Conservation (phyloP, 2,329 filamentous ascomycete genomes). For the Calycina marina region DNA sequence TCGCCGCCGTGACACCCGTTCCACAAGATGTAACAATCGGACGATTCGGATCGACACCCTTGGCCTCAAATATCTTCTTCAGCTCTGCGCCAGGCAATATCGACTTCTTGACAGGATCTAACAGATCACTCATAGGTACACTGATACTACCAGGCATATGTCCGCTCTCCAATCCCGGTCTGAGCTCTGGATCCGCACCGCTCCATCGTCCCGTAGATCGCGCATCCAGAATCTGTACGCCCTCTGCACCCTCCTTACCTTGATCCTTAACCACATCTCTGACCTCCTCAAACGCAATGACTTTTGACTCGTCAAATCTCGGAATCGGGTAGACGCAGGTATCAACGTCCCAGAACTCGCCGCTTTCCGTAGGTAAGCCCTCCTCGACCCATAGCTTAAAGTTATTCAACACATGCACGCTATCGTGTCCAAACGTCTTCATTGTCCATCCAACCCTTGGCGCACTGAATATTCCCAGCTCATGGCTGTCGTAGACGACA, state of each 20-base stretch:
- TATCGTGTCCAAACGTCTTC: slow-evolving; percentile 73
- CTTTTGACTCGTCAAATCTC: slow-evolving; percentile 41
- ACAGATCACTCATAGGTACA: slow-evolving; percentile 62
- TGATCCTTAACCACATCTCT: slow-evolving; percentile 60
- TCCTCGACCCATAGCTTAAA: slow-evolving; percentile 87
- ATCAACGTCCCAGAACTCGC: slow-evolving; percentile 53
- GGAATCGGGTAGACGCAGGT: slow-evolving; percentile 51
- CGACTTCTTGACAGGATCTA: slow-evolving; percentile 73
- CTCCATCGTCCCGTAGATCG: slow-evolving; percentile 66
- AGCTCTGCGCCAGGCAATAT: slow-evolving; percentile 61
- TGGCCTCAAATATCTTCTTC: slow-evolving; percentile 60
- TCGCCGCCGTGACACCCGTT: slow-evolving; percentile 83
- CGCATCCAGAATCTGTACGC: slow-evolving; percentile 81
- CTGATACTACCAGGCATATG: slow-evolving; percentile 84
- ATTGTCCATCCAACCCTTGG: slow-evolving; percentile 92
- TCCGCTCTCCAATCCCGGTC: slow-evolving; percentile 72
- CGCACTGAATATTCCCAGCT: slow-evolving; percentile 87
- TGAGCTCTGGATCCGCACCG: slow-evolving; percentile 73
- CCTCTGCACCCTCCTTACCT: slow-evolving; percentile 71
- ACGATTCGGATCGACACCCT: slow-evolving; percentile 62
- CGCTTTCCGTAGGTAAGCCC: slow-evolving; percentile 69
- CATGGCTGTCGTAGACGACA: slow-evolving; percentile 86
- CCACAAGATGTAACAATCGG: slow-evolving; percentile 83
- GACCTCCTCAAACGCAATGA: slow-evolving; percentile 72
- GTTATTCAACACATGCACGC: slow-evolving; percentile 87